Conservation (phyloP, 768 basidiomycete genomes). For the Porpolomopsis calyptriformis region DNA sequence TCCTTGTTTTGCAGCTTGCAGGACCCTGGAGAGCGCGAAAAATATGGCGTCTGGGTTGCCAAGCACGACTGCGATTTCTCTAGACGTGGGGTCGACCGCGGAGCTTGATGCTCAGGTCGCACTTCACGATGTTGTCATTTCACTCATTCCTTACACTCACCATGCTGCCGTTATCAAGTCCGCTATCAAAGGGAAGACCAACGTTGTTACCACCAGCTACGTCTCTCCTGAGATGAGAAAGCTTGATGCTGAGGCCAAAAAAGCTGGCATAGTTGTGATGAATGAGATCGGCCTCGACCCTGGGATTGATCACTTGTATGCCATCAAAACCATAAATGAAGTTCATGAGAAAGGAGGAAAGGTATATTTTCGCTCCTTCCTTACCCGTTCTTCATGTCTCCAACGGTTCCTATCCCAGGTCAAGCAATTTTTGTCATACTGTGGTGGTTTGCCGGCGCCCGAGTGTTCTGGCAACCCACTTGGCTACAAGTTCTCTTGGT, state of each 20-base stretch:
- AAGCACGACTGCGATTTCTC: slow-evolving; percentile 59
- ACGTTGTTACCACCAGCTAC: slow-evolving; percentile 95
- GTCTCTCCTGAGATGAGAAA: slow-evolving; percentile 85
- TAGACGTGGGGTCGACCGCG: slow-evolving; percentile 65
- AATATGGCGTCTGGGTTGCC: slow-evolving; percentile 59
- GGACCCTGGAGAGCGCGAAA: slow-evolving; percentile 70
- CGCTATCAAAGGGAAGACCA: slow-evolving; percentile 77
- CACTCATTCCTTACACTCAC: slow-evolving; percentile 90
- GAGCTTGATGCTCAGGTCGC: slow-evolving; percentile 76
- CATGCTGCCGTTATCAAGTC: slow-evolving; percentile 87
- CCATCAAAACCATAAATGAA: slow-evolving; percentile 87
- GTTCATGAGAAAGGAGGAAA: slow-evolving; percentile 93
- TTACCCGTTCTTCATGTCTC: neutral
- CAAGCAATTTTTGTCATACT: slow-evolving; percentile 89
- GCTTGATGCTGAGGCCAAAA: slow-evolving; percentile 68
- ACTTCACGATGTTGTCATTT: slow-evolving; percentile 87
- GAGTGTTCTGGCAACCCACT: slow-evolving; percentile 89
- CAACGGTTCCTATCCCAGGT: slow-evolving; percentile 41
- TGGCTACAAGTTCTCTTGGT: slow-evolving; percentile 99
- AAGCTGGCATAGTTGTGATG: slow-evolving; percentile 87
- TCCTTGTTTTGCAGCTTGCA: slow-evolving; percentile 51
- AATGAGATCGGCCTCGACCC: slow-evolving; percentile 98
- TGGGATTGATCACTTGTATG: slow-evolving; percentile 89
- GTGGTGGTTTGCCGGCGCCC: slow-evolving; percentile 90
- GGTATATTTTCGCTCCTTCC: slow-evolving; percentile 29